Evolutionary conservation across 164 flowering plant species (phyloP), one percentile per base, ranked within the genome.

Genomic region (Amborella trichopoda): DNA sequence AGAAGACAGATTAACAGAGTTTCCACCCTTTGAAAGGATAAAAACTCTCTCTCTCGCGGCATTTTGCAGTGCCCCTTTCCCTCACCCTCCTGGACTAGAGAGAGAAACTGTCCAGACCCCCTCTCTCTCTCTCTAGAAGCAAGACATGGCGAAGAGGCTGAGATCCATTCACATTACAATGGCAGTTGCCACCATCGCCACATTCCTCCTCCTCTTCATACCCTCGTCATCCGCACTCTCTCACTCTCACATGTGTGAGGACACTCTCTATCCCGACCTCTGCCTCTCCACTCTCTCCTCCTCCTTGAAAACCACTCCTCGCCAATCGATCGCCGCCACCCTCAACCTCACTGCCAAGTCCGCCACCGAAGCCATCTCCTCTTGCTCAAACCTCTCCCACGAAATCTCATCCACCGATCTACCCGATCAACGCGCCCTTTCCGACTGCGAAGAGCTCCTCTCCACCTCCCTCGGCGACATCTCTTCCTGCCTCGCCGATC

Each of bases 401-500:
- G 61, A 49, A n/a, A 50, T 53, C 55, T 33, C 19, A 12, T 36
- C 44, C 11, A 70, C 71, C 17, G 56, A 55, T 41, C 62, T 57
- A 0, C 53, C 51, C 26, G 66, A 86, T 23, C 26, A 36, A 3
- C 42, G 47, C 6, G 96, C 96, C 4, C 65, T 87, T 39, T 70
- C 62, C 5, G 96, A 91, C 58, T 91, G 96, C 49, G 55, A 73
- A 19, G 81, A 80, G 62, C 96, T 91, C 33, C 54, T 81, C 16
- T 66, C 61, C 25, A 43, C 48, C 57, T 80, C 95, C 28, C 40
- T 69, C 11, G 46, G 47, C 1, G 72, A 80, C 54, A 78, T 91
- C 37, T 21, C 37, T 1, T 3, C 45, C 6, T 56, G 70, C 46
- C 12, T 78, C 28, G 40, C 65, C 4, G 78, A 76, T 26, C 68